Percentiles rank a stretch among this genome's conserved stretches.
Evolutionary conservation across 2,329 filamentous ascomycete species (phyloP).

Genomic region (Dothistroma pini): DNA sequence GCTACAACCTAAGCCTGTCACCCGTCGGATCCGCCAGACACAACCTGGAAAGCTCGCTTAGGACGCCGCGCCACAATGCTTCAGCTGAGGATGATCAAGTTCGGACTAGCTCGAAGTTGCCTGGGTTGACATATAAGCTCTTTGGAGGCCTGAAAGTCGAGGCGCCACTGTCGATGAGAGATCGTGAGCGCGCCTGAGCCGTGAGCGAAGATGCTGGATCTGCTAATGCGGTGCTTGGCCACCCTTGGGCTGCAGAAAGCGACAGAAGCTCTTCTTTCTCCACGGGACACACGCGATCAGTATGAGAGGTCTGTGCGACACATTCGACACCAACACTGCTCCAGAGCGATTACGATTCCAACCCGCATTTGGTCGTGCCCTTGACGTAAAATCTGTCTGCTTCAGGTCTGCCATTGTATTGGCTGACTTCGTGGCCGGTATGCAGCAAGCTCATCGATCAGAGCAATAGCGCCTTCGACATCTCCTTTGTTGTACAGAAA

Average conservation of each 20-base stretch:
- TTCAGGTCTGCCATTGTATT: neutral
- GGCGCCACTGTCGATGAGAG: neutral
- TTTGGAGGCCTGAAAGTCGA: neutral
- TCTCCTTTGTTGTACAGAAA: constrained; percentile 95
- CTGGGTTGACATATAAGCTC: neutral
- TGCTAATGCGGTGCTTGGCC: neutral
- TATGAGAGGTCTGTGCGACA: neutral
- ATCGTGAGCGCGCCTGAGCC: neutral
- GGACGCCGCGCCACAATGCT: neutral
- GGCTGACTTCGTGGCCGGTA: neutral
- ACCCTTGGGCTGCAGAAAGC: neutral
- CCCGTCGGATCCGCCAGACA: too few species aligned
- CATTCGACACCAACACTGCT: neutral
- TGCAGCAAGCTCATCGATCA: constrained; percentile 32
- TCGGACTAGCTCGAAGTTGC: constrained; percentile 2
- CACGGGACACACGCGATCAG: neutral
- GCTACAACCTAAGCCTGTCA: too few species aligned
- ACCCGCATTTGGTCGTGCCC: neutral
- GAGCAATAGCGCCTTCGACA: constrained; percentile 73
- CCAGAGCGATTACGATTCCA: neutral
- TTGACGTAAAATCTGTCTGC: neutral
- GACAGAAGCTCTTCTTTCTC: neutral
- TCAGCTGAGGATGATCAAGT: neutral
- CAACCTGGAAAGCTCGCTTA: too few species aligned
- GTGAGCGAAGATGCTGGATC: neutral